These are phyloP conservation scores for Xanthoconium purpureum DNA, from an alignment of 768 basidiomycete species.

Conservation along the genomic window DNA sequence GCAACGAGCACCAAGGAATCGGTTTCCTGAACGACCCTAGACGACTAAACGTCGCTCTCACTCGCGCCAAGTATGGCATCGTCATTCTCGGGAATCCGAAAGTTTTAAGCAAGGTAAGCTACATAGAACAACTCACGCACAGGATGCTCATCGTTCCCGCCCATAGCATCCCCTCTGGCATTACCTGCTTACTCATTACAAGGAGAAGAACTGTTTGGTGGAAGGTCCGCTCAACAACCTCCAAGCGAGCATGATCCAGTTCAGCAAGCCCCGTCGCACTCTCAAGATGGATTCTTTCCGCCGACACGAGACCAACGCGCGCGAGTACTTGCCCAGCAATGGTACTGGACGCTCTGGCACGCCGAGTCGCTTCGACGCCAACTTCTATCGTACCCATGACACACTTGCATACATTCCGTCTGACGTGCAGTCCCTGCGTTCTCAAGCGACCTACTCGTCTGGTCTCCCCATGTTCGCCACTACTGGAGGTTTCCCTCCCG, in stretches of 20 bases:
- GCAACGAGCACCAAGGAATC: conserved; percentile 99
- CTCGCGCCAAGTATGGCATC: conserved; percentile 95
- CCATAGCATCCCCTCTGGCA: conserved; percentile 96
- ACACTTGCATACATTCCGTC: conserved; percentile 91
- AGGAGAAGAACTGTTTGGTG: conserved; percentile 90
- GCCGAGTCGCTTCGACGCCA: conserved; percentile 91
- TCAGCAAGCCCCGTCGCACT: conserved; percentile 93
- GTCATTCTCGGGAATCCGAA: conserved; percentile 99
- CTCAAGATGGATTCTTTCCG: conserved; percentile 94
- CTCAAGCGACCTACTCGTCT: conserved; percentile 94
- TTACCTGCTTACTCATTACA: conserved; percentile 96
- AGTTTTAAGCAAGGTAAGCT: conserved; percentile 90
- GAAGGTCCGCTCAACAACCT: conserved; percentile 96
- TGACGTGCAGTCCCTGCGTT: conserved; percentile 92
- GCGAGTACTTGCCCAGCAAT: conserved; percentile 58
- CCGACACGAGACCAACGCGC: conserved; percentile 87
- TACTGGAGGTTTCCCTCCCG: conserved; percentile 67
- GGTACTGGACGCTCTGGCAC: conserved; percentile 69
- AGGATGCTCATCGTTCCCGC: conserved; percentile 3
- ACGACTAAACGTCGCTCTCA: conserved; percentile 93
- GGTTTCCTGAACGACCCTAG: conserved; percentile 98
- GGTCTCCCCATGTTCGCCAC: conserved; percentile 82
- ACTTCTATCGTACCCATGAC: conserved; percentile 95
- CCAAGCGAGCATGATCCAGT: conserved; percentile 98
- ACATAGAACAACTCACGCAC: conserved; percentile 2